A percentile compares a stretch with the other conserved stretches of the same genome.
phyloP scores from a whole-genome alignment of 192 early-diverging fungal genomes.

The Rhizophlyctis rosea region DNA sequence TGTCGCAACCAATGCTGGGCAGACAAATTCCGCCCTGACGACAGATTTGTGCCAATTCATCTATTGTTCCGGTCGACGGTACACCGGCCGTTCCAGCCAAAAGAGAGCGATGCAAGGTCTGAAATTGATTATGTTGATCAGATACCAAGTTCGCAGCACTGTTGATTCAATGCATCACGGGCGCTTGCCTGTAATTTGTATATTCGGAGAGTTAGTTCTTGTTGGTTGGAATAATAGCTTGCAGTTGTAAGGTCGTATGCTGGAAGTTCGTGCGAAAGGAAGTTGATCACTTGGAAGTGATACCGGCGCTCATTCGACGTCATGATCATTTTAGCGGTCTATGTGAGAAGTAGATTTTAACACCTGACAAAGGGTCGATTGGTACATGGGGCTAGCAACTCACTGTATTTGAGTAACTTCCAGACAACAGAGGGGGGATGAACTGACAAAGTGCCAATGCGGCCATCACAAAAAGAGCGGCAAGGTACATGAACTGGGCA shows the following conservation, averaged over 20 bases:
- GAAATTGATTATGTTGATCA: no score
- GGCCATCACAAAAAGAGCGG: neutral
- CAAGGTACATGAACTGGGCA: neutral
- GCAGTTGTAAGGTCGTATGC: slow-evolving; percentile 2
- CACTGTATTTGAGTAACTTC: no score
- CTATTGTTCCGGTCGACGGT: neutral
- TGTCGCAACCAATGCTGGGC: neutral
- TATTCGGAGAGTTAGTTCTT: slow-evolving; percentile 4
- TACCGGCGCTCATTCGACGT: slow-evolving; percentile 11
- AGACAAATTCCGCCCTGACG: slow-evolving; percentile 2
- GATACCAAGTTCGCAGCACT: no score
- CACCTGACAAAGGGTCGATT: no score
- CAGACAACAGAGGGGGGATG: slow-evolving; percentile 7
- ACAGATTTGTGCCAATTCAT: neutral
- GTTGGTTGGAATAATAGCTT: slow-evolving; percentile 1
- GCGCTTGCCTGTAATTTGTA: no score
- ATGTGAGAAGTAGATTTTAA: no score
- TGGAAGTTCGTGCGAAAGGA: slow-evolving; percentile 5
- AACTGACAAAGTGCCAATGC: neutral
- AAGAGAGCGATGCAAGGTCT: neutral
- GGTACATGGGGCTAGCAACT: no score
- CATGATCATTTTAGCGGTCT: slow-evolving; percentile 8
- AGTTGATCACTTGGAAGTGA: slow-evolving; percentile 1
- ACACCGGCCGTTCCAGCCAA: slow-evolving; percentile 6
- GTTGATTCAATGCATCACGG: no score